Conservation (phyloP, 2,329 filamentous ascomycete genomes). For the Cytospora piceae region DNA sequence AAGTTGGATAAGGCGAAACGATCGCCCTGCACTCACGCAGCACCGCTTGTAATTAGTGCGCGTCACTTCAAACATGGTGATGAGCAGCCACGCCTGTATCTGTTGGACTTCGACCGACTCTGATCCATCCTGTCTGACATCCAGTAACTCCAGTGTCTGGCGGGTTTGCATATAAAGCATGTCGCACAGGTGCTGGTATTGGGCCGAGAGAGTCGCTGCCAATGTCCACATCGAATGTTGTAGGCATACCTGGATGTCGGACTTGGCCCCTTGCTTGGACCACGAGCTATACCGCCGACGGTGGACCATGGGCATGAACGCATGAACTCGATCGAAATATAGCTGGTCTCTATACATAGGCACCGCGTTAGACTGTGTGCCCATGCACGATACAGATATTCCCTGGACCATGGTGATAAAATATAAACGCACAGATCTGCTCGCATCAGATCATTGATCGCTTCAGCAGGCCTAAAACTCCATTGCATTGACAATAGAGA, state of each 20-base stretch:
- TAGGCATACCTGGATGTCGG: conserved; percentile 23
- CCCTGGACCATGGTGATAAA: background rate
- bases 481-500: background rate
- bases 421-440: background rate
- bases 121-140: conserved; percentile 32
- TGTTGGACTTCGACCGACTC: conserved; percentile 31
- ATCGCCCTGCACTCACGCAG: conserved; percentile 44
- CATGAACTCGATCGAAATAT: conserved; percentile 17
- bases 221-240: conserved; percentile 41
- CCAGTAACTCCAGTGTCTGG: conserved; percentile 35
- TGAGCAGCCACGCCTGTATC: conserved; percentile 36
- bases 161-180: conserved; percentile 36
- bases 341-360: conserved; percentile 33
- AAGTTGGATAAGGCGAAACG: conserved; percentile 40
- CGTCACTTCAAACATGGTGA: conserved; percentile 35
- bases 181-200: conserved; percentile 35
- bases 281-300: conserved; percentile 2
- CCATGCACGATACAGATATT: no score
- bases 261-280: background rate
- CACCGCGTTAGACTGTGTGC: background rate
- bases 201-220: conserved; percentile 38
- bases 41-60: conserved; percentile 32
- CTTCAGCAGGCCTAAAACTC: background rate
- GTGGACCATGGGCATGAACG: conserved; percentile 14
- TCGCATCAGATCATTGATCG: background rate